phyloP scores from a whole-genome alignment of 768 basidiomycete genomes.

The Myochromella boudieri region DNA sequence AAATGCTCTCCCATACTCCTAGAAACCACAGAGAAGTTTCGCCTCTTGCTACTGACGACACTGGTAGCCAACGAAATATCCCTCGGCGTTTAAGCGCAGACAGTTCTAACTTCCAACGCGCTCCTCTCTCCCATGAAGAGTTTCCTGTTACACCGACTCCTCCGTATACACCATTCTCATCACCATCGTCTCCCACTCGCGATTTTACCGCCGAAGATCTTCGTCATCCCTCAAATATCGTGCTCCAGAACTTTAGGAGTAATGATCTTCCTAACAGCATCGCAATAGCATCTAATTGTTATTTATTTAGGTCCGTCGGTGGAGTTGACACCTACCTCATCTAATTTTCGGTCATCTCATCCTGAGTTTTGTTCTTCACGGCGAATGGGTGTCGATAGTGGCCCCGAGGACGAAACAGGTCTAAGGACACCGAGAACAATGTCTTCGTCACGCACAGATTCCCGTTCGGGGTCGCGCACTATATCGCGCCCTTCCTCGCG shows the following conservation, averaged over 20 bases:
- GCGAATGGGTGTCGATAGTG: conserved; percentile 38
- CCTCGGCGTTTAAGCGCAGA: conserved; percentile 34
- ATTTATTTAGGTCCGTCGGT: conserved; percentile 13
- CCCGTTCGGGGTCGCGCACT: conserved; percentile 6
- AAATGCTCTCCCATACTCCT: conserved; percentile 11
- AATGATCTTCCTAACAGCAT: no score
- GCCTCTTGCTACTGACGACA: background rate
- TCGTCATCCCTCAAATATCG: conserved; percentile 32
- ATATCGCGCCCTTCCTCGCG: conserved; percentile 10
- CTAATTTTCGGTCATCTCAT: conserved; percentile 16
- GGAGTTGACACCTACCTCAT: conserved; percentile 12
- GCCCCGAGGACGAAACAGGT: conserved; percentile 32
- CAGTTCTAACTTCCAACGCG: conserved; percentile 30
- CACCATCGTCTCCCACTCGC: conserved; percentile 13
- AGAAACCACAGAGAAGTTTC: conserved; percentile 12
- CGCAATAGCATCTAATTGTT: no score
- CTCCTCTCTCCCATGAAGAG: conserved; percentile 32
- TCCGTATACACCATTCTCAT: conserved; percentile 33
- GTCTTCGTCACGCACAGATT: conserved; percentile 7
- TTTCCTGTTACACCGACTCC: conserved; percentile 30
- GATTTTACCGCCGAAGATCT: conserved; percentile 34
- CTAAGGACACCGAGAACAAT: conserved; percentile 13
- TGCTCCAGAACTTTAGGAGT: conserved; percentile 22
- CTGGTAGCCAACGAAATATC: background rate
- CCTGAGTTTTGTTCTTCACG: conserved; percentile 36